Percentiles rank a stretch among this genome's conserved stretches.
phyloP scores from a whole-genome alignment of 2,329 filamentous ascomycete species.

The Fusarium sp. region DNA sequence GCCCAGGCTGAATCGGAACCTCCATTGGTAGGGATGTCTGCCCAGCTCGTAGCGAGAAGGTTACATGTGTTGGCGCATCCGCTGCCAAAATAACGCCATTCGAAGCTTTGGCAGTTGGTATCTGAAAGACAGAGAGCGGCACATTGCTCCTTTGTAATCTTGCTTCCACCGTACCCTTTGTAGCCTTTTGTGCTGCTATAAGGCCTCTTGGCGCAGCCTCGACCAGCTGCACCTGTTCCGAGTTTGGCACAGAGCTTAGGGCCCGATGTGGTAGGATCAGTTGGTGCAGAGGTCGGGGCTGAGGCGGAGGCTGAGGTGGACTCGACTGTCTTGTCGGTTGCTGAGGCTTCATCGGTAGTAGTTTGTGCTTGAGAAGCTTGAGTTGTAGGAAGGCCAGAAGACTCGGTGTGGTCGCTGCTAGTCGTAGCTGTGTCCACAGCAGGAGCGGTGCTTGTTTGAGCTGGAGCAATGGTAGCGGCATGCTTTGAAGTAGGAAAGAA shows the following conservation, averaged over 20 bases:
- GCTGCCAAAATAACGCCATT: slow-evolving; percentile 26
- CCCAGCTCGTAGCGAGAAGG: slow-evolving; percentile 11
- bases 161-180: slow-evolving; percentile 18
- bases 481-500: slow-evolving; percentile 25
- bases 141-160: slow-evolving; percentile 31
- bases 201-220: slow-evolving; percentile 28
- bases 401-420: neutral
- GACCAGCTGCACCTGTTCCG: slow-evolving; percentile 9
- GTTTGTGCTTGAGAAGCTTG: neutral
- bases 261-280: neutral
- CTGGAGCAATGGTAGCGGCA: slow-evolving; percentile 3
- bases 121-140: slow-evolving; percentile 32
- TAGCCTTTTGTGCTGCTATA: slow-evolving; percentile 33
- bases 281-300: neutral
- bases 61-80: slow-evolving; percentile 27
- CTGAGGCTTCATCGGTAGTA: neutral
- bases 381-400: neutral
- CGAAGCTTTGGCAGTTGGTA: slow-evolving; percentile 29
- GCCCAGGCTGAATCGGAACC: slow-evolving; percentile 20
- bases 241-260: slow-evolving; percentile 29
- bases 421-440: neutral
- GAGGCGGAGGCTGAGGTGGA: neutral
- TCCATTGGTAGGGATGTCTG: slow-evolving; percentile 10
- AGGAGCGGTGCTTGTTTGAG: slow-evolving; percentile 9
- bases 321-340: neutral